These are phyloP conservation scores for Nepenthes mirabilis DNA, from an alignment of 148 eudicot genomes.

Conservation along the genomic window DNA sequence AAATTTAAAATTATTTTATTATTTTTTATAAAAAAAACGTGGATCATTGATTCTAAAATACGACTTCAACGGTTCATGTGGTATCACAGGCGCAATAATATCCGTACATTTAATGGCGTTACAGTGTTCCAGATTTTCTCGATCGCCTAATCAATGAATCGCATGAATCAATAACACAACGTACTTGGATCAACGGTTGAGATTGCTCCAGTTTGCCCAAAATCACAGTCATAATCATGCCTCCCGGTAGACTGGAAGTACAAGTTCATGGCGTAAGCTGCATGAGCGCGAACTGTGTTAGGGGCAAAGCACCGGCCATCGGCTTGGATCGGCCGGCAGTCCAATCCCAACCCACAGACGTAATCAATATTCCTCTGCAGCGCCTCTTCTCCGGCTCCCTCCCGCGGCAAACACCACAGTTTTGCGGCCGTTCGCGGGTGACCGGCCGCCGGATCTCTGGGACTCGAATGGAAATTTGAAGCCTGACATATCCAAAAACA, in stretches of 20 bases:
- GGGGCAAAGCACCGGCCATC: neutral
- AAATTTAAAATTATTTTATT: no score
- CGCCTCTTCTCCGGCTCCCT: neutral
- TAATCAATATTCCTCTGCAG: slow-evolving; percentile 5
- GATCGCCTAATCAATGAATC: neutral
- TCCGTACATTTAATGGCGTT: no score
- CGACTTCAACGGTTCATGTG: no score
- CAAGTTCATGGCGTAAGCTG: neutral
- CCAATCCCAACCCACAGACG: neutral
- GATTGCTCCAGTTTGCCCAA: neutral
- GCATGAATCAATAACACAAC: neutral
- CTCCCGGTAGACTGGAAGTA: neutral
- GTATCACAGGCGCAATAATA: no score
- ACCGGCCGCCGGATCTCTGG: neutral
- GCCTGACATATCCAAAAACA: neutral
- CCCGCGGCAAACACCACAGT: neutral
- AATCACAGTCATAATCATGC: neutral
- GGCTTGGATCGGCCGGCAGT: neutral
- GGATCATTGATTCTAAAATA: no score
- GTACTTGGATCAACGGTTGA: neutral
- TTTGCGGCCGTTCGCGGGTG: neutral
- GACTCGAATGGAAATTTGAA: neutral
- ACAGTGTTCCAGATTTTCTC: neutral
- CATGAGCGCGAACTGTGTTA: neutral
- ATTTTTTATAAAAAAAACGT: no score